A percentile compares a stretch with the other conserved stretches of the same genome.
Conservation (phyloP, 768 basidiomycete genomes). For the Gyrodon lividus region DNA sequence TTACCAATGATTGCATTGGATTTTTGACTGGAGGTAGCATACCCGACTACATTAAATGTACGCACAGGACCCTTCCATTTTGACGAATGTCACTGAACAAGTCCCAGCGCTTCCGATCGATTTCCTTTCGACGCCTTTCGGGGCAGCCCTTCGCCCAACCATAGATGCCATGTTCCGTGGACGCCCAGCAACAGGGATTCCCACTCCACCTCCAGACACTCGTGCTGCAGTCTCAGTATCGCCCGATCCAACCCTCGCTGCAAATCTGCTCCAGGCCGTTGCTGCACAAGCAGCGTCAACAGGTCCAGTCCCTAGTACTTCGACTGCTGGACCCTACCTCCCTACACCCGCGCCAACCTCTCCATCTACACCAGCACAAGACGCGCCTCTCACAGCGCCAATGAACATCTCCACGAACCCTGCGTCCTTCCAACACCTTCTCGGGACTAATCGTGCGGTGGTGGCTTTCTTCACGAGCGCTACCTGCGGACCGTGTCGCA, state of each 20-base stretch:
- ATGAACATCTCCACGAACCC: conserved; percentile 75
- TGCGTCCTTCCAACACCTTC: conserved; percentile 64
- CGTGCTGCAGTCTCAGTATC: conserved; percentile 31
- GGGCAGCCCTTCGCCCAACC: conserved; percentile 79
- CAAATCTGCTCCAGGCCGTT: conserved; percentile 57
- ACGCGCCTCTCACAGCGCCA: conserved; percentile 53
- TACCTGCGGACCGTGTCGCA: conserved; percentile 74
- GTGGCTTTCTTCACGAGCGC: conserved; percentile 81
- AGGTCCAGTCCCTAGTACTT: conserved; percentile 2
- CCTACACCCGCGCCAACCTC: conserved; percentile 18
- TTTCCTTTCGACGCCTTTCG: conserved; percentile 88
- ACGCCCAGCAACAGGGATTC: conserved; percentile 30
- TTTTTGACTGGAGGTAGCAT: conserved; percentile 85
- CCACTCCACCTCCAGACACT: conserved; percentile 30
- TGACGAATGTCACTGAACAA: not conserved
- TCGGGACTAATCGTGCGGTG: conserved; percentile 66
- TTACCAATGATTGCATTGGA: conserved; percentile 84
- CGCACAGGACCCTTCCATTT: not conserved
- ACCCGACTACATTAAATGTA: conserved; percentile 80
- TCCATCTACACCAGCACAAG: conserved; percentile 31
- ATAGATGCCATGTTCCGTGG: conserved; percentile 86
- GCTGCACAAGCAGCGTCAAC: conserved; percentile 46
- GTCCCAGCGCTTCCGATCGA: conserved; percentile 69
- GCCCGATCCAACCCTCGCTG: conserved; percentile 49
- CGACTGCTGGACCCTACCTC: conserved; percentile 14